Conservation (phyloP, 495 filamentous ascomycete species). For the Thozetella sp. region DNA sequence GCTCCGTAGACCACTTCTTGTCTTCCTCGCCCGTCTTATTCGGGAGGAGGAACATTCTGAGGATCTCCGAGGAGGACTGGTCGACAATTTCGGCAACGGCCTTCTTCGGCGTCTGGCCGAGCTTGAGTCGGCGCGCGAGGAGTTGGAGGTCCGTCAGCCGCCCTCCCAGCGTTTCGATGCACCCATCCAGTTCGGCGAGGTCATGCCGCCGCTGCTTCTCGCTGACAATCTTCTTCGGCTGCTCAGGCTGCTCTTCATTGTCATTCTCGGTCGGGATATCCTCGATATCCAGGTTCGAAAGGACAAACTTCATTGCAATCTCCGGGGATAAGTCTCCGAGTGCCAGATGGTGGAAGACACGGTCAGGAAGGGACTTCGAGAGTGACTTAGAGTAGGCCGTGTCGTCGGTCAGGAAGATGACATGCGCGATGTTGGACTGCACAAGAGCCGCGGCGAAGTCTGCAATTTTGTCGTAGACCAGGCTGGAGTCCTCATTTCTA, state of each 20-base stretch:
- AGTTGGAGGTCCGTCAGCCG: conserved; percentile 93
- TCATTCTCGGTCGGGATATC: conserved; percentile 17
- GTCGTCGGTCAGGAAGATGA: conserved; percentile 95
- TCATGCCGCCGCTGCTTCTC: conserved; percentile 43
- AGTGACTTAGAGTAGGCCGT: conserved; percentile 87
- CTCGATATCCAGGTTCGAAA: conserved; percentile 71
- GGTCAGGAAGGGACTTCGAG: conserved; percentile 84
- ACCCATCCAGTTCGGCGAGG: conserved; percentile 70
- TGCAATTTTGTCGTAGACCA: conserved; percentile 88
- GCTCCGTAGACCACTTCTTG: conserved; percentile 73
- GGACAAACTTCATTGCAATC: conserved; percentile 86
- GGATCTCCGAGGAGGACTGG: conserved; percentile 83
- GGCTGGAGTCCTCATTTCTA: conserved; percentile 66
- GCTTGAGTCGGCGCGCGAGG: conserved; percentile 85
- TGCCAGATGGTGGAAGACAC: conserved; percentile 83
- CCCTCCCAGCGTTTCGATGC: conserved; percentile 81
- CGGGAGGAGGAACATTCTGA: conserved; percentile 85
- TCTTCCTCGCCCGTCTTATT: conserved; percentile 41
- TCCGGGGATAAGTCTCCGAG: conserved; percentile 85
- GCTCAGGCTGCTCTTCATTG: background rate
- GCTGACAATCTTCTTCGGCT: conserved; percentile 11
- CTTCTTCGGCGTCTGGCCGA: conserved; percentile 80
- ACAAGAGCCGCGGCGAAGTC: conserved; percentile 92
- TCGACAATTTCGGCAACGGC: conserved; percentile 91
- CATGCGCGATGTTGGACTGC: conserved; percentile 88